Conservation (phyloP, 176 grass and related monocot species). For the Zea mays region Zm-B73-REFERENCE-NAM-5.0 NC_050101.1:165373001-165373500, state of each 20-base stretch:
- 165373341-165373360: slow-evolving; percentile 62
- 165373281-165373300: slow-evolving; percentile 56
- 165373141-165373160: slow-evolving; percentile 83
- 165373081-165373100: slow-evolving; percentile 15
- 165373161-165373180: slow-evolving; percentile 54
- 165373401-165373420: slow-evolving; percentile 57
- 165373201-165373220: slow-evolving; percentile 75
- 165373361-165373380: slow-evolving; percentile 55
- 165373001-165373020: slow-evolving; percentile 7
- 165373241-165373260: slow-evolving; percentile 46
- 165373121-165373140: slow-evolving; percentile 80
- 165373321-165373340: slow-evolving; percentile 59
- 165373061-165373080: slow-evolving; percentile 24
- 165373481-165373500: slow-evolving; percentile 70
- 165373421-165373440: slow-evolving; percentile 55
- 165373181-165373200: slow-evolving; percentile 64
- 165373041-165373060: slow-evolving; percentile 20
- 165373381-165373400: slow-evolving; percentile 41
- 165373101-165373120: not conserved
- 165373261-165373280: slow-evolving; percentile 43
- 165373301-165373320: slow-evolving; percentile 66
- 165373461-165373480: slow-evolving; percentile 49
- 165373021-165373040: slow-evolving; percentile 5
- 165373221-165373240: slow-evolving; percentile 62
- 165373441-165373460: slow-evolving; percentile 42